Conservation (phyloP, 208 protist species). For the Wallacemonas sp. region DNA sequence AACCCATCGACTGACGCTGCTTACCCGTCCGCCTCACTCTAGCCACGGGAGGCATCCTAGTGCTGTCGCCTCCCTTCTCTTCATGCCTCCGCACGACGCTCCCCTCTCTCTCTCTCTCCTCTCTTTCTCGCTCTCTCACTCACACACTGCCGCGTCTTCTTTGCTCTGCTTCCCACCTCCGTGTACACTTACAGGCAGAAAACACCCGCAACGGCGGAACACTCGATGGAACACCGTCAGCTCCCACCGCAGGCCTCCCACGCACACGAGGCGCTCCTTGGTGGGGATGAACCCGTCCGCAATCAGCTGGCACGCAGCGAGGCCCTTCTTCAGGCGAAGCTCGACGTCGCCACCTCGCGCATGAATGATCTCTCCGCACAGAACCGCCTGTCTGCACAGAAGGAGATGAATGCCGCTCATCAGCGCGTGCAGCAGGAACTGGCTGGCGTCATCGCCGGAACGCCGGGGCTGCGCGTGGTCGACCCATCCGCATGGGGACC, state of each 20-base stretch:
- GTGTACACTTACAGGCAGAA: not conserved
- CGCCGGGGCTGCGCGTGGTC: not conserved
- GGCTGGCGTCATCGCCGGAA: not conserved
- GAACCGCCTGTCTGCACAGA: not conserved
- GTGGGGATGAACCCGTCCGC: conserved; percentile 30
- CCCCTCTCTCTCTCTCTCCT: no score
- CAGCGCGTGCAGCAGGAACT: not conserved
- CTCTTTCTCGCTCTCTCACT: no score
- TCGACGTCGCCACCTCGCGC: conserved; percentile 11
- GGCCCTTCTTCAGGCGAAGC: conserved; percentile 26
- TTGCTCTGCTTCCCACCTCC: no score
- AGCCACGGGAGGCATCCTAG: no score
- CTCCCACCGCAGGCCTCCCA: conserved; percentile 8
- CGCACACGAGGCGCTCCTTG: conserved; percentile 35
- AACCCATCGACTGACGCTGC: no score
- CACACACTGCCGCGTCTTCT: not conserved
- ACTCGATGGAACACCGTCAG: conserved; percentile 19
- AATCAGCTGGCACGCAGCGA: conserved; percentile 37
- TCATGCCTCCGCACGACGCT: no score
- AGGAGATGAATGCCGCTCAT: conserved; percentile 4
- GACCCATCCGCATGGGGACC: not conserved
- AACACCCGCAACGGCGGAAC: not conserved
- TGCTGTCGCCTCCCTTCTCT: no score
- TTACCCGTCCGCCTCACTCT: no score
- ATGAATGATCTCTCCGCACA: not conserved